These are phyloP conservation scores for Crithidia fasciculata DNA, from an alignment of 208 protist genomes.

Conservation along the genomic window DNA sequence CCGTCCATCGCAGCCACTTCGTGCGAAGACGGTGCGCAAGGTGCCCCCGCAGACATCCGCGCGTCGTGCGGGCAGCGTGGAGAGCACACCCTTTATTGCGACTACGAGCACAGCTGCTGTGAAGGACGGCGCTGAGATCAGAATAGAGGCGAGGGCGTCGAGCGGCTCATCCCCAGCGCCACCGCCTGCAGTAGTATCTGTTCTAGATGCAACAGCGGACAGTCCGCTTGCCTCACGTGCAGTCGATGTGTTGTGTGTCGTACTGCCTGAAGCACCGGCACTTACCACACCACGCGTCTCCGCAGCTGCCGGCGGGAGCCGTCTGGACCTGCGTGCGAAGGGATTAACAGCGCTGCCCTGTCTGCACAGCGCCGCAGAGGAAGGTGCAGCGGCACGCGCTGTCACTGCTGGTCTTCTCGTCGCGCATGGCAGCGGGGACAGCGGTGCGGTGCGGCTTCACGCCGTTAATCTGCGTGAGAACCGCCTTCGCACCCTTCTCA, in stretches of 20 bases:
- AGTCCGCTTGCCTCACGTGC: not conserved
- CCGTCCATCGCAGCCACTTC: not conserved
- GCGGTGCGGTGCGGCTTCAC: constrained; percentile 19
- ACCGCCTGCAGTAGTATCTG: not conserved
- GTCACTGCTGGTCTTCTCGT: not conserved
- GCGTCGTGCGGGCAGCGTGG: not conserved
- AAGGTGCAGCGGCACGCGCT: not conserved
- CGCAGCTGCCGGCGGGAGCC: constrained; percentile 1
- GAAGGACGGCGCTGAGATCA: not conserved
- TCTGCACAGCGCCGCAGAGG: constrained; percentile 31
- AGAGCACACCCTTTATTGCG: not conserved
- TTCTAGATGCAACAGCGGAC: not conserved
- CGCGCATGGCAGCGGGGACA: constrained; percentile 49
- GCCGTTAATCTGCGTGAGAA: constrained; percentile 56
- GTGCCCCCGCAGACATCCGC: not conserved
- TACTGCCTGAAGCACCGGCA: constrained; percentile 2
- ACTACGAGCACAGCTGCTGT: not conserved
- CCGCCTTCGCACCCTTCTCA: constrained; percentile 29
- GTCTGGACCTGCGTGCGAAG: constrained; percentile 29
- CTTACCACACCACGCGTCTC: not conserved
- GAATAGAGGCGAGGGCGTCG: not conserved
- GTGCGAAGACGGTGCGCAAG: not conserved
- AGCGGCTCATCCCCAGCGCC: not conserved
- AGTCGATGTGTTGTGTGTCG: constrained; percentile 8
- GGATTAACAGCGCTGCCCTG: constrained; percentile 52